Base-by-base conservation (phyloP, 257 asterid genomes). In the Rhazya stricta region DNA sequence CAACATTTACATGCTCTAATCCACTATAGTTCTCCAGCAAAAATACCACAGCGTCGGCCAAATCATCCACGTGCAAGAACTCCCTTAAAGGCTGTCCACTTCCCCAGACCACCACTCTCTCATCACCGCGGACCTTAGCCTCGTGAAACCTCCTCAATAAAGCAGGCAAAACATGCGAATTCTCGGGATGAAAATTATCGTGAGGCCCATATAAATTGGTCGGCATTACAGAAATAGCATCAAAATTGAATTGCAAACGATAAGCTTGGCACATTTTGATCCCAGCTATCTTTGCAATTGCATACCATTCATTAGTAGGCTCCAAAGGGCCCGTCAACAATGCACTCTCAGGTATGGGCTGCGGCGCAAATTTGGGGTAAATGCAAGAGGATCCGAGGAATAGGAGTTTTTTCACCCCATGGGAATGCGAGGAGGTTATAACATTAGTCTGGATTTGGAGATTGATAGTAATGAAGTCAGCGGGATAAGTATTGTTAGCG, bases 311-410 rank as follows among this genome's bases (percentile, higher is more conserved):
- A 65, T 92, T 92, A 56, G 99, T 94, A 56, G 95, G 92, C 82
- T 94, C 97, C 54, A 94, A 76, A 3, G 96, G 96, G 18, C 88
- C 89, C 18, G 99, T 91, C 32, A 94, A 70, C 3, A 92, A 89
- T n/a, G 95, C 91, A 39, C 83, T 80, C 72, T 94, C 99, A 56
- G 94, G 94, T n/a, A 94, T 94, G 66, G 99, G 97, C 45, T 92
- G 98, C 3, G 97, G 92, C 23, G 99, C 92, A 83, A 92, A 91
- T 80, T 90, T 94, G 76, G 98, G 99, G 88, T 94, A 94, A 54
- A 92, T 90, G 90, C 99, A 94, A 71, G 97, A 94, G 67, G 97
- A 92, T 9, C 99, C 97, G 51, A 92, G 88, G 81, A 94, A 92
- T 50, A 94, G 75, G 67, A 94, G 90, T 67, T 94, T 94, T 8